A percentile compares a stretch with the other conserved stretches of the same genome.
phyloP scores from a whole-genome alignment of 768 basidiomycete genomes.

The Hericium rajendrae region DNA sequence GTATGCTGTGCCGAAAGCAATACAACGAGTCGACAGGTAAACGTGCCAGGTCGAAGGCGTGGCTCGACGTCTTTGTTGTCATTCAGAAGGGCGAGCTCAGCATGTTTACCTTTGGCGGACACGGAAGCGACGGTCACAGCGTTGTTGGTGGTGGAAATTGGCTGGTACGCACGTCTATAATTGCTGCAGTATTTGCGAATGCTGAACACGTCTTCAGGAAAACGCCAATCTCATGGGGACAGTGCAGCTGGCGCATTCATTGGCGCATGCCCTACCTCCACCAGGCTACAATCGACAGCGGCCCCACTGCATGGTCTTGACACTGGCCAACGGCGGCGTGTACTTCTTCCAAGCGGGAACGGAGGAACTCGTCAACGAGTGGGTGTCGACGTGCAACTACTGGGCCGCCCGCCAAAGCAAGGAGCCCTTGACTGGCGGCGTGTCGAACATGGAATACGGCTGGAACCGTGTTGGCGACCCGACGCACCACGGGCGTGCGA shows the following conservation, averaged over 20 bases:
- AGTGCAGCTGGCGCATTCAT: constrained; percentile 75
- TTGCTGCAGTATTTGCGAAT: constrained; percentile 3
- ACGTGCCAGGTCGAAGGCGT: constrained; percentile 78
- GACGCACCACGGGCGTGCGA: constrained; percentile 38
- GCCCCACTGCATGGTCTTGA: constrained; percentile 92
- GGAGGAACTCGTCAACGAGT: constrained; percentile 96
- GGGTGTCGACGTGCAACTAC: constrained; percentile 99
- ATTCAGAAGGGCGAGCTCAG: constrained; percentile 89
- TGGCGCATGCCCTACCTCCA: constrained; percentile 80
- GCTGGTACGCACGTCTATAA: constrained; percentile 57
- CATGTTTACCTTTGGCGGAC: constrained; percentile 91
- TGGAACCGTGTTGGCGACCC: constrained; percentile 76
- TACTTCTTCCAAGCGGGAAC: constrained; percentile 99
- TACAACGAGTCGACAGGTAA: constrained; percentile 85
- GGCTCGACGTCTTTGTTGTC: constrained; percentile 94
- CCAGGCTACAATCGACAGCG: constrained; percentile 88
- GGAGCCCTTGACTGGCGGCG: constrained; percentile 90
- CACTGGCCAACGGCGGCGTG: constrained; percentile 80
- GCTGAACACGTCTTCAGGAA: constrained; percentile 37
- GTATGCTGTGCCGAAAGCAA: constrained; percentile 88
- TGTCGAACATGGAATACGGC: constrained; percentile 99
- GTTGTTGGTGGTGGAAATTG: constrained; percentile 95
- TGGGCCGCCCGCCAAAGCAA: constrained; percentile 96
- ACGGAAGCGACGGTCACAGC: constrained; percentile 47
- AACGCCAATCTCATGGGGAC: constrained; percentile 83